These are phyloP conservation scores for Colletotrichum nymphaeae DNA, from an alignment of 2,329 filamentous ascomycete species.

Conservation along the genomic window DNA sequence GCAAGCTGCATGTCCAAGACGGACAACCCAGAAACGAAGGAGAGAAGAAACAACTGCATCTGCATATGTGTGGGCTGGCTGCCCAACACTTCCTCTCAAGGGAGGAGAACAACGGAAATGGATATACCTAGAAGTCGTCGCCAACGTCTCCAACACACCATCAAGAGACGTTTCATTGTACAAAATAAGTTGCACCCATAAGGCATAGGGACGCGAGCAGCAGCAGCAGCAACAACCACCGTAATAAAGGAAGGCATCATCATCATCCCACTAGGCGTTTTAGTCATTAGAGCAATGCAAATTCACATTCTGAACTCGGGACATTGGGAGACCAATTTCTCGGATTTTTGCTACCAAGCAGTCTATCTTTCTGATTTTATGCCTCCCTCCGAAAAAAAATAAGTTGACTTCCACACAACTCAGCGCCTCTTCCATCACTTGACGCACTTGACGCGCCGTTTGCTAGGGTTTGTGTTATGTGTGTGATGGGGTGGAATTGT, in stretches of 20 bases:
- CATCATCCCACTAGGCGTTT: not conserved
- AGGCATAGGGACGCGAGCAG: not conserved
- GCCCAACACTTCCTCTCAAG: not conserved
- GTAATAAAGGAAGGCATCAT: not conserved
- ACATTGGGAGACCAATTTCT: not conserved
- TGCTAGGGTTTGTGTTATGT: not conserved
- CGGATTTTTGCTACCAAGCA: not conserved
- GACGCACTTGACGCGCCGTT: conserved; percentile 1
- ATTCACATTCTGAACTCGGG: not conserved
- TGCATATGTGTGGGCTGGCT: not conserved
- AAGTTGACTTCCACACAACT: not conserved
- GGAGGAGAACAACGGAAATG: too few species aligned
- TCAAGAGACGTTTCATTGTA: not conserved
- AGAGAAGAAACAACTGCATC: not conserved
- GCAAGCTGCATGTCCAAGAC: not conserved
- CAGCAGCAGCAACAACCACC: not conserved
- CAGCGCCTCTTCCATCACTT: conserved; percentile 13
- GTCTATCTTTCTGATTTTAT: not conserved
- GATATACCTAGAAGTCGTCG: not conserved
- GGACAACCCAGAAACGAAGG: not conserved
- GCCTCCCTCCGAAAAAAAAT: conserved; percentile 1
- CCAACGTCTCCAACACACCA: not conserved
- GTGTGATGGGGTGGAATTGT: not conserved
- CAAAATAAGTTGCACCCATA: not conserved
- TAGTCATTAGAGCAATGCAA: not conserved